phyloP scores from a whole-genome alignment of 2,329 filamentous ascomycete species.

The Pyrenophora teres region DNA sequence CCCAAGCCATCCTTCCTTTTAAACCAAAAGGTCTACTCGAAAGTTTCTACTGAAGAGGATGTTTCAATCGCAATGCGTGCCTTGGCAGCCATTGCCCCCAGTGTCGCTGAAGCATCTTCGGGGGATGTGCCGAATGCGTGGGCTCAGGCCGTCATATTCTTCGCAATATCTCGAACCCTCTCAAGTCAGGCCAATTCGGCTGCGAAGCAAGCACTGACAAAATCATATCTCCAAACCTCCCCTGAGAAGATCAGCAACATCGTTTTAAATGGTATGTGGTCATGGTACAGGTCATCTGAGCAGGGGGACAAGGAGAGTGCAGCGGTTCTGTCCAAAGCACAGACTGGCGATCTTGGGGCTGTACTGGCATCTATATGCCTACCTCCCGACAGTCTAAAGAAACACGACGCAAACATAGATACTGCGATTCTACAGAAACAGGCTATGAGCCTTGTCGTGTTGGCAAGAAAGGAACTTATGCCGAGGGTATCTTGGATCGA shows the following conservation, averaged over 20 bases:
- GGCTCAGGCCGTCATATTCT: slow-evolving; percentile 84
- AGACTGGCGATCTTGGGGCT: slow-evolving; percentile 65
- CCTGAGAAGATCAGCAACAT: slow-evolving; percentile 64
- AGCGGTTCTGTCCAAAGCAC: slow-evolving; percentile 67
- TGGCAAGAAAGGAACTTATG: slow-evolving; percentile 78
- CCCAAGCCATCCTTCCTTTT: slow-evolving; percentile 87
- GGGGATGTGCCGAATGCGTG: slow-evolving; percentile 67
- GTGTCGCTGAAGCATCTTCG: slow-evolving; percentile 57
- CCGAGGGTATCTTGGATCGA: slow-evolving; percentile 87
- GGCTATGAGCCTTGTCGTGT: slow-evolving; percentile 75
- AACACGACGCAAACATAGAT: slow-evolving; percentile 52
- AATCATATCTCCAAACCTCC: slow-evolving; percentile 63
- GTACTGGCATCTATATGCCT: slow-evolving; percentile 68
- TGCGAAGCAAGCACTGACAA: slow-evolving; percentile 65
- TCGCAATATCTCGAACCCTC: slow-evolving; percentile 67
- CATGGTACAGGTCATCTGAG: slow-evolving; percentile 72
- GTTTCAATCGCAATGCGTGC: slow-evolving; percentile 76
- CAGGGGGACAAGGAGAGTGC: slow-evolving; percentile 78
- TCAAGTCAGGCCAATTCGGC: slow-evolving; percentile 67
- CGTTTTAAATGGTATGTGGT: slow-evolving; percentile 76
- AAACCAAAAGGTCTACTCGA: slow-evolving; percentile 82
- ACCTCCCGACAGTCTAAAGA: slow-evolving; percentile 56
- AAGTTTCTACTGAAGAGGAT: slow-evolving; percentile 75
- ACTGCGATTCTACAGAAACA: slow-evolving; percentile 65
- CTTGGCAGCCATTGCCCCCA: slow-evolving; percentile 64